Evolutionary conservation across 228 moss, liverwort and hornwort genomes (phyloP), one percentile per base, ranked within the genome.

Genomic region (Sphagnum magellanicum): DNA sequence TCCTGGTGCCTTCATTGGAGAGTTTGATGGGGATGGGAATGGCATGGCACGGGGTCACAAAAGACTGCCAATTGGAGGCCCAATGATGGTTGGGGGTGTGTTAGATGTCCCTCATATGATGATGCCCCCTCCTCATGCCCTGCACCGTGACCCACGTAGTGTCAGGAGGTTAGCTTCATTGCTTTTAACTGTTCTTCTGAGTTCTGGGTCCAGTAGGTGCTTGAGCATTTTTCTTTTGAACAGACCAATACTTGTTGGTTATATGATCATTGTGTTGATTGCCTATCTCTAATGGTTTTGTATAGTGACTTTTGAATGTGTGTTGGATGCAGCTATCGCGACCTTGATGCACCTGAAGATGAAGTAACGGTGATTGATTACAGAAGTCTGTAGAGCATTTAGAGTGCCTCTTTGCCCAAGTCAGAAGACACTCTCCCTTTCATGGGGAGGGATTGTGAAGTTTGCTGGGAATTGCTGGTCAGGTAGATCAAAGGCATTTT

Each of bases 301-400:
- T 32, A 32, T 32, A 32, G 32, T 32, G 32, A 32, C 32, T 32
- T 32, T 32, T 55, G 55, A 12, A 12, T 55, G 55, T 55, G 8
- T 8, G 5, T 51, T 64, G 58, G 58, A 49, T 76, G 77, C 93
- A 98, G 98, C 75, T 98, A 98, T 83, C 98, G 94, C 79, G 98
- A 98, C 73, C 88, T 98, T 72, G 98, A 98, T 84, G 98, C 98
- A 51, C 98, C 98, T 49, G 98, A 98, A 71, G 98, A 98, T 74
- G 98, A 98, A 87, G 98, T 98, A 59, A 98, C 94, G 59, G 98
- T 98, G 72, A 98, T 98, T 66, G 98, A 98, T 76, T 98, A 98
- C 76, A 87, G 98, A 65, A 98, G 98, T 83, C 86, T 98, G 57
- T 96, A 96, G 80, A 80, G 32, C 32, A 32, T 32, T 32, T 32